A percentile compares a stretch with the other conserved stretches of the same genome.
phyloP scores from a whole-genome alignment of 176 grass and related monocot species.

The Carex kokanica region DNA sequence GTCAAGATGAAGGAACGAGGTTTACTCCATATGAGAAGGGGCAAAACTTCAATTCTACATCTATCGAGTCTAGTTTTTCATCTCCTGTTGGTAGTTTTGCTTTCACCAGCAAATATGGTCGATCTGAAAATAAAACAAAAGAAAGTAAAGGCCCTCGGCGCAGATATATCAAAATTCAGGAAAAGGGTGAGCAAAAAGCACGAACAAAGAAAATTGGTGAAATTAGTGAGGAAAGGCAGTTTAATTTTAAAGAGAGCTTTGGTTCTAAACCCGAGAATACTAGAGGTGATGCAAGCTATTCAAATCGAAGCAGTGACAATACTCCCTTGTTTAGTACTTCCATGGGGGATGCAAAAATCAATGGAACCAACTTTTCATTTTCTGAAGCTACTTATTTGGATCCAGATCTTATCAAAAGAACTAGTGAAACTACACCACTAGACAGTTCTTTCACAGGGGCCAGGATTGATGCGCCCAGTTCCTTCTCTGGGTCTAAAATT shows the following conservation, averaged over 20 bases:
- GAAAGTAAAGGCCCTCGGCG: neutral
- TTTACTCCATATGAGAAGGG: neutral
- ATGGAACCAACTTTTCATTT: neutral
- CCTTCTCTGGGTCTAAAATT: neutral
- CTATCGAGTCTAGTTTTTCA: neutral
- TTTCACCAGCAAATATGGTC: constrained; percentile 16
- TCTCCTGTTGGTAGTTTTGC: constrained; percentile 10
- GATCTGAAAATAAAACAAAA: neutral
- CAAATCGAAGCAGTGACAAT: neutral
- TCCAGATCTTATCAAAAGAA: neutral
- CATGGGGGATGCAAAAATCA: neutral
- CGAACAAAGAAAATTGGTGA: neutral
- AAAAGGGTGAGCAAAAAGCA: neutral
- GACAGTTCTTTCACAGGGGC: neutral
- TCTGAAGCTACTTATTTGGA: constrained; percentile 18
- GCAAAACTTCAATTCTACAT: neutral
- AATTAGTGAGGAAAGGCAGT: neutral
- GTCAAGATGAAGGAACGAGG: neutral
- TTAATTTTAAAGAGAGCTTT: neutral
- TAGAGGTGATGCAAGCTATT: neutral
- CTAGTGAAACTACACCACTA: neutral
- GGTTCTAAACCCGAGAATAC: constrained; percentile 1
- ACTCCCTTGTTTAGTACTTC: neutral
- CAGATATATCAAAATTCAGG: constrained; percentile 11
- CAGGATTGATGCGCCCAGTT: neutral